phyloP scores from a whole-genome alignment of 768 basidiomycete genomes.

The Podaxis rugospora region DNA sequence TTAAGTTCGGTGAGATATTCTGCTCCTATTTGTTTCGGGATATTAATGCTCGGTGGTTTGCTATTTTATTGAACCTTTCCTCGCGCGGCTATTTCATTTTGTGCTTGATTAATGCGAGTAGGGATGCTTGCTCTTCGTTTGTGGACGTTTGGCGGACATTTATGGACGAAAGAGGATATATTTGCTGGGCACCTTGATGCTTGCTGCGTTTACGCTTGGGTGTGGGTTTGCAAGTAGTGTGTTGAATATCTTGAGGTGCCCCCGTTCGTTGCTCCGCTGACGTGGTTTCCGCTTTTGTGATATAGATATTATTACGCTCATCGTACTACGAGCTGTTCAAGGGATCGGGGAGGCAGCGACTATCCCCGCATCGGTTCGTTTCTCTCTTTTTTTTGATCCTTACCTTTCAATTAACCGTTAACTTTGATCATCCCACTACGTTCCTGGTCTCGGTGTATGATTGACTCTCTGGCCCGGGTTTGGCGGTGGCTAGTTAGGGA shows the following conservation, averaged over 20 bases:
- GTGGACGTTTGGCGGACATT: slow-evolving; percentile 74
- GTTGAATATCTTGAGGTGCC: background rate
- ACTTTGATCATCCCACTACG: background rate
- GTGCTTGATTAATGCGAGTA: slow-evolving; percentile 47
- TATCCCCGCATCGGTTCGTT: slow-evolving; percentile 64
- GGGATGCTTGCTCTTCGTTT: slow-evolving; percentile 77
- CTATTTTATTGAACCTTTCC: background rate
- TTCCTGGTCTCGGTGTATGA: background rate
- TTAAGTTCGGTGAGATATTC: slow-evolving; percentile 48
- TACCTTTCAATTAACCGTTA: background rate
- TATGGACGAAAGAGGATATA: slow-evolving; percentile 73
- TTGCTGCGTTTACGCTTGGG: slow-evolving; percentile 55
- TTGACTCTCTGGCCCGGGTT: background rate
- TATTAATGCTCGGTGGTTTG: background rate
- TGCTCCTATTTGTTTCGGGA: background rate
- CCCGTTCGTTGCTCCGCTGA: slow-evolving; percentile 21
- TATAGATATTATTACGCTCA: slow-evolving; percentile 56
- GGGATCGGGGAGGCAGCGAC: slow-evolving; percentile 78
- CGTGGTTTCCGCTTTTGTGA: slow-evolving; percentile 6
- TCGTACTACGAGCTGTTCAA: slow-evolving; percentile 71
- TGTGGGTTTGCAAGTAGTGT: slow-evolving; percentile 58
- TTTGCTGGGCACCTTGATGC: slow-evolving; percentile 49
- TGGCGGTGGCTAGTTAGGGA: slow-evolving; percentile 56
- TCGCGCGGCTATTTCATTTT: background rate
- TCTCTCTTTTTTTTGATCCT: background rate